Conservation (phyloP, 192 early-diverging fungal genomes). For the Entomortierella chlamydospora region DNA sequence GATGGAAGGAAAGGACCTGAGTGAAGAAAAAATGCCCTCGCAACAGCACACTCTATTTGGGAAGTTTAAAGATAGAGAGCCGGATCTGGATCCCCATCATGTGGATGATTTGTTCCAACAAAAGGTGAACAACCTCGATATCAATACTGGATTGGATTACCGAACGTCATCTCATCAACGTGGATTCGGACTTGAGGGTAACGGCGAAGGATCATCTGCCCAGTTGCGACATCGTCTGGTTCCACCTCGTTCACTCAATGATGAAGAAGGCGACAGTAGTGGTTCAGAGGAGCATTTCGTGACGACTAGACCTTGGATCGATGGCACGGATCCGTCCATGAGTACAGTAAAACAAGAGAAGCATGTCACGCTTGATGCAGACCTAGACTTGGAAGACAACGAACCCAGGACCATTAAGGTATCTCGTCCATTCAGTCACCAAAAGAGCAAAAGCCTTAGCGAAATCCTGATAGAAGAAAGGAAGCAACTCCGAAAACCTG, state of each 20-base stretch:
- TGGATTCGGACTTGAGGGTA: neutral
- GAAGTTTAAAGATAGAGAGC: neutral
- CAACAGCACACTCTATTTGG: neutral
- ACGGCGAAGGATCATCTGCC: neutral
- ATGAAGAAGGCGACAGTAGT: conserved; percentile 9
- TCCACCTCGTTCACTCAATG: neutral
- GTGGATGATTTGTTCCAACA: conserved; percentile 38
- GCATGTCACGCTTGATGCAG: neutral
- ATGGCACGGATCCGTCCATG: neutral
- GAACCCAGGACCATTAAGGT: neutral
- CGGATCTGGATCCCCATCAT: neutral
- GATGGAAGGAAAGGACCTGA: neutral
- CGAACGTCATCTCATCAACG: conserved; percentile 8
- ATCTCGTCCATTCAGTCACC: conserved; percentile 20
- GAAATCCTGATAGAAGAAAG: conserved; percentile 31
- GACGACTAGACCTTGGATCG: conserved; percentile 23
- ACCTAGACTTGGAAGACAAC: neutral
- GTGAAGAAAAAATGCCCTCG: neutral
- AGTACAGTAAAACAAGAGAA: neutral
- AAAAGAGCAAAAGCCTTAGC: conserved; percentile 36
- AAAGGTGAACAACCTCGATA: conserved; percentile 33
- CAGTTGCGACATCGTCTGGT: neutral
- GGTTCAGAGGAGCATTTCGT: conserved; percentile 33
- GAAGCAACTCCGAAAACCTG: conserved; percentile 13
- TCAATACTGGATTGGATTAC: conserved; percentile 17